These are phyloP conservation scores for Candolleomyces efflorescens DNA, from an alignment of 768 basidiomycete species.

Conservation along the genomic window DNA sequence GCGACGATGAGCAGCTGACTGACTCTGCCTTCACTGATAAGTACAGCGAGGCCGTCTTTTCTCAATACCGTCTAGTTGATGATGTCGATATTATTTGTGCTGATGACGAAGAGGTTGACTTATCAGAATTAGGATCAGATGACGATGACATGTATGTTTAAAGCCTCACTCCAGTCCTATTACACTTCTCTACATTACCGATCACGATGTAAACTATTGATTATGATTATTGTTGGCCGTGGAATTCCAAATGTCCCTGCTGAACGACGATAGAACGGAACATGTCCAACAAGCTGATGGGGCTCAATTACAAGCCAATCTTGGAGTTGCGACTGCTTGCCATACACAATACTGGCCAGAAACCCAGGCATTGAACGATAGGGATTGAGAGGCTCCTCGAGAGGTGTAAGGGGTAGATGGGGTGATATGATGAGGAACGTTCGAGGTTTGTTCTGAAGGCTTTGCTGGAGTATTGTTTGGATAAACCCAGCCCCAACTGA, in stretches of 20 bases:
- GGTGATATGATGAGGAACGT: neutral
- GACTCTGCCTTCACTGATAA: neutral
- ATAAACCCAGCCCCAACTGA: neutral
- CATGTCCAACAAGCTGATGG: neutral
- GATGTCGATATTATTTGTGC: no score
- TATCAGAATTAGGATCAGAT: no score
- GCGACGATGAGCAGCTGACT: neutral
- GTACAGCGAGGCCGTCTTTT: no score
- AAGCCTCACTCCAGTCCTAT: neutral
- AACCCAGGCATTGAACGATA: neutral
- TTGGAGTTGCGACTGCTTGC: neutral
- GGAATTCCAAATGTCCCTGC: neutral
- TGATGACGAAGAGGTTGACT: no score
- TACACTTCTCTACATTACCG: neutral
- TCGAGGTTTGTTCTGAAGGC: neutral
- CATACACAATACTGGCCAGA: neutral
- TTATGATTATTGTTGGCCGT: neutral
- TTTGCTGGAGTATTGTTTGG: neutral
- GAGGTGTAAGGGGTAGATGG: neutral
- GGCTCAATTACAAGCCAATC: neutral
- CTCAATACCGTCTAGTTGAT: no score
- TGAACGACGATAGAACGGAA: neutral
- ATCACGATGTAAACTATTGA: neutral
- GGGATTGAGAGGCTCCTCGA: neutral
- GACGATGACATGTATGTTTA: no score